Base-by-base conservation (phyloP, 495 filamentous ascomycete species). In the Jackrogersella minutella region DNA sequence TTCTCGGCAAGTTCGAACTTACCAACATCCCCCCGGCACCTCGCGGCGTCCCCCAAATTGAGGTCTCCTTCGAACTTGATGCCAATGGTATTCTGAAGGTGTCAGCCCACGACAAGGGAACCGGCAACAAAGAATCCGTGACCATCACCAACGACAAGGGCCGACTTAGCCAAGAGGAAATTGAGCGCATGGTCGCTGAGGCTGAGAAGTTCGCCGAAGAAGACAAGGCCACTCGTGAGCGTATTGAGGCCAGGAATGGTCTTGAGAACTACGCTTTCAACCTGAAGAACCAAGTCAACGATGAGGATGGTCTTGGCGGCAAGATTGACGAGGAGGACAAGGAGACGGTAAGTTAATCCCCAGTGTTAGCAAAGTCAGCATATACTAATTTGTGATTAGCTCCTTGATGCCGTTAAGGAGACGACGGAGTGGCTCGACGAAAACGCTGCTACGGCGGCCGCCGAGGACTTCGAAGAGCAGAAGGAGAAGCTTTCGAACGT, bases 241-340 rank as follows among this genome's bases (percentile, higher is more conserved):
- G 93, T 79, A 97, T 99, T 73, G 89, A 93, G 82, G 92, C 95
- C 73, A 88, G 96, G 77, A 98, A 99, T 81, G 89, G 89, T 64
- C 90, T 99, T 63, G 92, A 96, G 87, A 95, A 95, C 86, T 96
- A 96, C 75, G 92, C 91, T 60, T 96, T 97, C 89, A 91, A 85
- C 85, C 82, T 99, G 73, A 98, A 98, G 89, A 97, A 97, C 88
- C 95, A 99, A 85, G 91, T 92, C 81, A 93, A 93, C 77, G 95
- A 99, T 68, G 92, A 97, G 77, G 93, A 97, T 62, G 95, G 95
- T 67, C 90, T 97, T 60, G 93, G 95, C 80, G 92, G 92, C 78
- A 96, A 97, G 89, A 97, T 99, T 76, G 91, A 93, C 52, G 95
- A 96, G 64, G 95, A 98, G 63, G 96, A 99, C 86, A 99, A 98